Percentiles rank a stretch among this genome's conserved stretches.
Evolutionary conservation across 805 yeast genomes (phyloP).

Genomic region (Pichia scutulata): DNA sequence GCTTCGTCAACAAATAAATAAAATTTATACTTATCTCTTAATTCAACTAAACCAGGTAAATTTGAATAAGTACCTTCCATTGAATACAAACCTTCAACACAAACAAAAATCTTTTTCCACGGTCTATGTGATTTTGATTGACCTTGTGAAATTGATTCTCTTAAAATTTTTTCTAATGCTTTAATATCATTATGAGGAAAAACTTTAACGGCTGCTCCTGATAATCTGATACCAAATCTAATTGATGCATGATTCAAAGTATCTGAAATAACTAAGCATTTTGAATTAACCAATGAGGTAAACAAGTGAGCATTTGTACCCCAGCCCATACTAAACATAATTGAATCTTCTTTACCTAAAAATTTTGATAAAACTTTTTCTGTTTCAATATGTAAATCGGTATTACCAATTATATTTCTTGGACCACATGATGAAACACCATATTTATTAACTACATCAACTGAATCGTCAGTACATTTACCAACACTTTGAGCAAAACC

Average conservation of each 20-base stretch:
- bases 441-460: conserved; percentile 51
- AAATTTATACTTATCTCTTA: conserved; percentile 79
- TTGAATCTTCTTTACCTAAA: conserved; percentile 83
- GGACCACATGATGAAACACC: conserved; percentile 81
- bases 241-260: conserved; percentile 93
- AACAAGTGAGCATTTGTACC: conserved; percentile 91
- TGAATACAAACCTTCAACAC: conserved; percentile 87
- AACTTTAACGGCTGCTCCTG: conserved; percentile 89
- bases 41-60: conserved; percentile 63
- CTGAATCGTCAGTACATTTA: conserved; percentile 73
- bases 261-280: conserved; percentile 88
- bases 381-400: conserved; percentile 63
- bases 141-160: conserved; percentile 86
- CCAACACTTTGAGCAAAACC: conserved; percentile 98
- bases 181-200: conserved; percentile 89
- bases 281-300: conserved; percentile 72
- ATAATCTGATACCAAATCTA: conserved; percentile 85
- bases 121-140: conserved; percentile 95
- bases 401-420: conserved; percentile 65
- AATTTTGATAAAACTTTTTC: conserved; percentile 76
- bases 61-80: conserved; percentile 91
- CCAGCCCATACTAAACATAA: conserved; percentile 89
- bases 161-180: conserved; percentile 62
- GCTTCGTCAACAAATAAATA: conserved; percentile 94
- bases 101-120: conserved; percentile 79